Base-by-base conservation (phyloP, 2,329 filamentous ascomycete species). In the Cladobotryum mycophilum region DNA sequence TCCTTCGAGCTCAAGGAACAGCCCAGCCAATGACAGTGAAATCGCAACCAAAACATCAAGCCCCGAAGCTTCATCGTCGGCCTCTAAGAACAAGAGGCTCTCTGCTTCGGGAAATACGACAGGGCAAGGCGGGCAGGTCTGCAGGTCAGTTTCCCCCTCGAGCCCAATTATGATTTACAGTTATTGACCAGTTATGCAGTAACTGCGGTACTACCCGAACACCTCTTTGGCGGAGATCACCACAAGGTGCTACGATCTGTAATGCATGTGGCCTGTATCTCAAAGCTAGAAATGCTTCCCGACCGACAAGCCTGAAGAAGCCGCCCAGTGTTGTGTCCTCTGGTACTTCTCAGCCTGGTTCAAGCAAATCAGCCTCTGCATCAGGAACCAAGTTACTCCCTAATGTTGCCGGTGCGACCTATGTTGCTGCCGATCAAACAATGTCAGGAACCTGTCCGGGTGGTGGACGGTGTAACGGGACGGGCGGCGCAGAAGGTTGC, bases 201-300 rank as follows among this genome's bases (percentile, higher is more conserved):
- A 99, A 99, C 70, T 99, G 93, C 67, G 86, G 86, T 52, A 97
- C 93, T 14, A 96, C 90, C 47, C 85, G 87, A 66, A 99, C 93
- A 43, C 93, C 93, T 20, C 72, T 99, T 36, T 99, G 93, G 93
- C 83, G 93, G 65, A 82, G 93, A 63, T 96, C 92, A 14, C 92
- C 92, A 0, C 85, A 91, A 61, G 93, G 93, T 30, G 87, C 89
- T 49, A 96, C 90, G 25, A 97, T 99, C 53, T 99, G 93, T 72
- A 99, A 99, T 70, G 93, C 93, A 5, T 99, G 93, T 64, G 93
- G 93, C 40, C 78, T 99, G 14, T 99, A 99, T 67, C 76, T 89
- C 55, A 97, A 97, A 68, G 91, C 92, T 9, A 83, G 93, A 58
- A 97, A 97, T 65, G 87, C 92, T 55, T 84, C 89, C 60, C 83